Percentiles rank a stretch among this genome's conserved stretches.
These are phyloP conservation scores for Paecilomyces dactylethromorphus DNA, from an alignment of 2,329 filamentous ascomycete genomes.

Conservation along the genomic window DNA sequence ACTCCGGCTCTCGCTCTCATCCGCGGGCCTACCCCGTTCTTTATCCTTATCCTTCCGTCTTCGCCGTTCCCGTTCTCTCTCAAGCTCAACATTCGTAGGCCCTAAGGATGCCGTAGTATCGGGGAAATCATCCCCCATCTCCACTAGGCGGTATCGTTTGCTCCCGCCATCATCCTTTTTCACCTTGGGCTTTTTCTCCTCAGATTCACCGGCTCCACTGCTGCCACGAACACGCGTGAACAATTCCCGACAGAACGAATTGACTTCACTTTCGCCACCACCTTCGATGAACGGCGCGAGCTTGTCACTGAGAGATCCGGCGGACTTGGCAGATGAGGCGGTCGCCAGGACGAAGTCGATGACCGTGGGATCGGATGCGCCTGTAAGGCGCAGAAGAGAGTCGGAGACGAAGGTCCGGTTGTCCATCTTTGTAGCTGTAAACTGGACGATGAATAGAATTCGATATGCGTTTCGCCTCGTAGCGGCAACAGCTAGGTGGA, in stretches of 20 bases:
- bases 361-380: slow-evolving; percentile 50
- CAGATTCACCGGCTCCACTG: slow-evolving; percentile 6
- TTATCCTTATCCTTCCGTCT: slow-evolving; percentile 14
- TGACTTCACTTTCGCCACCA: slow-evolving; percentile 35
- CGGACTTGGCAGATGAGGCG: slow-evolving; percentile 44
- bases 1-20: slow-evolving; percentile 8
- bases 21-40: slow-evolving; percentile 9
- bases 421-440: slow-evolving; percentile 23
- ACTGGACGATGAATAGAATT: neutral
- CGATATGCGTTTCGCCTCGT: neutral
- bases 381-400: slow-evolving; percentile 47
- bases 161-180: slow-evolving; percentile 25
- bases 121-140: slow-evolving; percentile 45
- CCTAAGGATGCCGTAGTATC: slow-evolving; percentile 23
- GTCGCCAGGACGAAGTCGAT: slow-evolving; percentile 53
- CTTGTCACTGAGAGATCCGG: slow-evolving; percentile 43
- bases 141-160: slow-evolving; percentile 49
- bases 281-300: slow-evolving; percentile 48
- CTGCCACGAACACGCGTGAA: slow-evolving; percentile 28
- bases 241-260: slow-evolving; percentile 42
- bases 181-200: slow-evolving; percentile 12
- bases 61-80: slow-evolving; percentile 26
- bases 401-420: slow-evolving; percentile 41
- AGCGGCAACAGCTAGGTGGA: too few species aligned
- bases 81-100: slow-evolving; percentile 29